Evolutionary conservation across 2,329 filamentous ascomycete species (phyloP).

Genomic region (Plectosphaerella cucumerina): DNA sequence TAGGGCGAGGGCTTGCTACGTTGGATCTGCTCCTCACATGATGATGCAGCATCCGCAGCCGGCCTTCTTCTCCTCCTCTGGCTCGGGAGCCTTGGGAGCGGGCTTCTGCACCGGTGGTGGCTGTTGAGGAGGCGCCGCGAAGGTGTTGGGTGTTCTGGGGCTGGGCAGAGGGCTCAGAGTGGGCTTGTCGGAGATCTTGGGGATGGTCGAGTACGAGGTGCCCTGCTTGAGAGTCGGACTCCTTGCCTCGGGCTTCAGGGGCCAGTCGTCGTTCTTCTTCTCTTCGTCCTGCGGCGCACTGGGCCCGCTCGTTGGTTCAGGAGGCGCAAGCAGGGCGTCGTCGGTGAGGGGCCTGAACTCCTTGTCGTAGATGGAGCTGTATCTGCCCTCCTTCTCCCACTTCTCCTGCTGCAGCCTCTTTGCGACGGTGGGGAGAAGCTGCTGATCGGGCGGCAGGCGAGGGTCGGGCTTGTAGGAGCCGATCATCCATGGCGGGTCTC

Average conservation of each 20-base stretch:
- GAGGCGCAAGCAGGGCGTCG: constrained; percentile 45
- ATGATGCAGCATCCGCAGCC: constrained; percentile 49
- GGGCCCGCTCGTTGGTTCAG: constrained; percentile 25
- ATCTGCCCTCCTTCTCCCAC: constrained; percentile 89
- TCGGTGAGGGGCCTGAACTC: constrained; percentile 81
- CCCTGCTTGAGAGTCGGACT: constrained; percentile 41
- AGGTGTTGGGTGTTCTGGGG: constrained; percentile 31
- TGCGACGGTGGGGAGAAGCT: constrained; percentile 91
- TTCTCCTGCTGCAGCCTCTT: constrained; percentile 88
- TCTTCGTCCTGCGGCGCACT: constrained; percentile 20
- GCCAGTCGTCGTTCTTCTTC: constrained; percentile 49
- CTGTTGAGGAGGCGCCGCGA: neutral
- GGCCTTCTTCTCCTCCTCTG: constrained; percentile 30
- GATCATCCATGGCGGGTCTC: constrained; percentile 92
- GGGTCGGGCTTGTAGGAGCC: constrained; percentile 96
- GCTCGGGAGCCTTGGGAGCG: constrained; percentile 15
- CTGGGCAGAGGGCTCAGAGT: constrained; percentile 36
- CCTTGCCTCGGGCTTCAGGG: constrained; percentile 46
- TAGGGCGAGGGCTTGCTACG: constrained; percentile 4
- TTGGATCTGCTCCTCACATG: constrained; percentile 32
- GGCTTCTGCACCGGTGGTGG: constrained; percentile 26
- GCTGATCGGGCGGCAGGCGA: constrained; percentile 87
- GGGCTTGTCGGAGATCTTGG: constrained; percentile 48
- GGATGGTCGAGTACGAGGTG: constrained; percentile 60
- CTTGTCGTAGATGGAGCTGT: constrained; percentile 79